A percentile compares a stretch with the other conserved stretches of the same genome.
Conservation (phyloP, 768 basidiomycete species). For the Tylopilus balloui region DNA sequence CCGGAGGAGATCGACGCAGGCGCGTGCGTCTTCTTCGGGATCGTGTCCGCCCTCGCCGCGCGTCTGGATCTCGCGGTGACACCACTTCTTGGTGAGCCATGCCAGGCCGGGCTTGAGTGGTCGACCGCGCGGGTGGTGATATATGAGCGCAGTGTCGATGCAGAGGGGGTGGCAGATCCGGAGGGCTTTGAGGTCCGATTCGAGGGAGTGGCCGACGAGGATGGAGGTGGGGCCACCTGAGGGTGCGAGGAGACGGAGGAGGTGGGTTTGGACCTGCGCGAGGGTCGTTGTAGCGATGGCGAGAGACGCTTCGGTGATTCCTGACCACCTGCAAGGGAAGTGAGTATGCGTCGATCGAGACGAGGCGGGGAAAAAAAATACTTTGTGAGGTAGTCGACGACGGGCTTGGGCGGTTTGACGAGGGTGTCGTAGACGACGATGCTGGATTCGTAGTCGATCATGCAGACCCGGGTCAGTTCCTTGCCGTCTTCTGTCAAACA, state of each 20-base stretch:
- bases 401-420: constrained; percentile 81
- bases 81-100: constrained; percentile 96
- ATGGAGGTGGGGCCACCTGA: constrained; percentile 55
- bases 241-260: constrained; percentile 60
- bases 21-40: constrained; percentile 83
- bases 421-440: constrained; percentile 82
- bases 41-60: constrained; percentile 85
- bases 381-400: constrained; percentile 91
- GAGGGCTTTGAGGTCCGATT: constrained; percentile 87
- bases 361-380: constrained; percentile 31
- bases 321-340: constrained; percentile 71
- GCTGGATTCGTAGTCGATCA: constrained; percentile 73
- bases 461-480: constrained; percentile 78
- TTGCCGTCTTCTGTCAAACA: constrained; percentile 88
- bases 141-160: constrained; percentile 87
- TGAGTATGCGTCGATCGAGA: not conserved
- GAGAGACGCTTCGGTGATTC: constrained; percentile 78
- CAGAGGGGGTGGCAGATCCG: constrained; percentile 82
- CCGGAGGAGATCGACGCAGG: constrained; percentile 25
- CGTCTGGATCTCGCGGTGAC: constrained; percentile 82
- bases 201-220: constrained; percentile 91
- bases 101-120: constrained; percentile 93
- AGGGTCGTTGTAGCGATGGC: constrained; percentile 54
- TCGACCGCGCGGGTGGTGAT: constrained; percentile 88
- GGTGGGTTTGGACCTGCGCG: constrained; percentile 63